Base-by-base conservation (phyloP, 2,329 filamentous ascomycete species). In the Ophiostoma ips region DNA sequence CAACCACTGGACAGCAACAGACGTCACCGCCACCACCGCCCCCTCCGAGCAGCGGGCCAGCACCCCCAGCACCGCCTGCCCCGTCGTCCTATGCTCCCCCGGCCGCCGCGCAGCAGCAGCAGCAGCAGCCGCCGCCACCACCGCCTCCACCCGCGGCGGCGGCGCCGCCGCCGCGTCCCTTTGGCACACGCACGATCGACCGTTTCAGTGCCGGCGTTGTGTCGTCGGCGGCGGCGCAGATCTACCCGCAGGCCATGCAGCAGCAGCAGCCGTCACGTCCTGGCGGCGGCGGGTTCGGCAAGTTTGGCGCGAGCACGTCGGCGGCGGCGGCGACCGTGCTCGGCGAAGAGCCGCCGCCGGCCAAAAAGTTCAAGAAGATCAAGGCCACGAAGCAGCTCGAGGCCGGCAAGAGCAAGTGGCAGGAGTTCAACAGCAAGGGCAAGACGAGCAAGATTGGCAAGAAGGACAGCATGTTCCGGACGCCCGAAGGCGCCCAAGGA, bases 381-480 rank as follows among this genome's bases (percentile, higher is more conserved):
- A 92, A 89, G 67, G 86, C 88, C 46, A 92, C 83, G 54, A 92
- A 89, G 64, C 87, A 94, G 63, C 75, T 96, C 21, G 90, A 96
- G 69, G 85, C 81, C 55, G 83, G 84, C 61, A 94, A 95, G 71
- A 85, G 70, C 61, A 95, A 92, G 63, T 98, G 92, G 92, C 84
- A 95, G 63, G 86, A 94, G 56, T 98, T 95, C 65, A 84, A 81
- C 56, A 73, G 75, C 61, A 95, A 94, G 64, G 76, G 74, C 44
- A 89, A 87, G 62, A 71, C 79, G 56, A 77, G 72, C 56, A 83
- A 83, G 5, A 67, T 69, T 38, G 67, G 68, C 44, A 90, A 90
- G 70, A 95, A 95, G 68, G 87, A 95, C 46, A 94, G 87, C 72
- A 95, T 95, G 89, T 95, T 95, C 64, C 81, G 89, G 44, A 95